phyloP scores from a whole-genome alignment of 257 asterid genomes.

The Misopates orontium region DNA sequence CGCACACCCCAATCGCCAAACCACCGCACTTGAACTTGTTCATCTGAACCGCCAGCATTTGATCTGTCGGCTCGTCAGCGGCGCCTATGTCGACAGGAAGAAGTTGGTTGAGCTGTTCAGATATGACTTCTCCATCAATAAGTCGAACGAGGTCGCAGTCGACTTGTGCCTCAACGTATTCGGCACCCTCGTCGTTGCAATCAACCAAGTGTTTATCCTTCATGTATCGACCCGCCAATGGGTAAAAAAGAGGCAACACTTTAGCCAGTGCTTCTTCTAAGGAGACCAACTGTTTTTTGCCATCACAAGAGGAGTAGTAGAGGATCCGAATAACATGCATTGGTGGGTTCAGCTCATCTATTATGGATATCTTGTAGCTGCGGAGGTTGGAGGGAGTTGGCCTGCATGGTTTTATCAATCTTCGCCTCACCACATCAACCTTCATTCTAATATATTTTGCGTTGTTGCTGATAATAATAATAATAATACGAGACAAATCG shows the following conservation, averaged over 20 bases:
- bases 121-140: not conserved
- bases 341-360: constrained; percentile 17
- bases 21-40: constrained; percentile 22
- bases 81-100: constrained; percentile 20
- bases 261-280: constrained; percentile 24
- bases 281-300: not conserved
- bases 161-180: not conserved
- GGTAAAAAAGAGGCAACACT: constrained; percentile 16
- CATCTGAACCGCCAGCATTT: too few relatives aligned
- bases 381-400: constrained; percentile 2
- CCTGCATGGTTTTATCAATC: not conserved
- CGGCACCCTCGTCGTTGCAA: constrained; percentile 30
- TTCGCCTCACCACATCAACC: not conserved
- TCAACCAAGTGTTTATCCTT: constrained; percentile 1
- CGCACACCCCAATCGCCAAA: not conserved
- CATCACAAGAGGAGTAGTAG: too few relatives aligned
- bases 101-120: constrained; percentile 17
- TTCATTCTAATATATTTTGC: too few relatives aligned
- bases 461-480: too few relatives aligned
- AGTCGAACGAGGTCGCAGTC: constrained; percentile 13
- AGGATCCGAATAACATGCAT: too few relatives aligned
- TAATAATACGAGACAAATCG: too few relatives aligned
- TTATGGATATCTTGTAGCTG: constrained; percentile 1
- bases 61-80: constrained; percentile 19
- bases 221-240: too few relatives aligned